Conservation (phyloP, 176 grass and related monocot species). For the Aegilops umbellulata region DNA sequence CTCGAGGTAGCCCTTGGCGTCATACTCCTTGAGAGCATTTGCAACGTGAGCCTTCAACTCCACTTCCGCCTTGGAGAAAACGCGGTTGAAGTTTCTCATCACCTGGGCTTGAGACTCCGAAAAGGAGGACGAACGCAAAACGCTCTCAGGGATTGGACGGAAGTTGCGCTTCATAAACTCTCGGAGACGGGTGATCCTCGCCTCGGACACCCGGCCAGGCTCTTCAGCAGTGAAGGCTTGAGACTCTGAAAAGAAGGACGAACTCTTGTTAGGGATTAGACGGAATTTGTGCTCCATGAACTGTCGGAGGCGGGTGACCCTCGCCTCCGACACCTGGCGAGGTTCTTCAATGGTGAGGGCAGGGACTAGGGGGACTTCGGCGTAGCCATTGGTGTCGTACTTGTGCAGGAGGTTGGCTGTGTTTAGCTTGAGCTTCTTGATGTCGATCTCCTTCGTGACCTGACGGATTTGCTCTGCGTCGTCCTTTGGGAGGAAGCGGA, state of each 20-base stretch:
- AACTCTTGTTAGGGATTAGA: not conserved
- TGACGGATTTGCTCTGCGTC: too few species aligned
- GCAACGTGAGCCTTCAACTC: not conserved
- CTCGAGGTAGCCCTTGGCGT: not conserved
- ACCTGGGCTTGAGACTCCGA: not conserved
- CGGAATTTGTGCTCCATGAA: not conserved
- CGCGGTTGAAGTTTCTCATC: not conserved
- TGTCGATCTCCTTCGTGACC: not conserved
- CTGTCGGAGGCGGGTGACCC: not conserved
- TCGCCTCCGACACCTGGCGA: not conserved
- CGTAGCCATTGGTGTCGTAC: not conserved
- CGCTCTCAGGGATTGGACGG: not conserved
- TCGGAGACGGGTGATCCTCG: not conserved
- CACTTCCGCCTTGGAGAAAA: not conserved
- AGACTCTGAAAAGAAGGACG: not conserved
- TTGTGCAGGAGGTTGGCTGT: not conserved
- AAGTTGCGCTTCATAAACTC: not conserved
- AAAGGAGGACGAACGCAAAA: not conserved
- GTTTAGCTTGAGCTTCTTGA: not conserved
- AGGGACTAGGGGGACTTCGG: not conserved
- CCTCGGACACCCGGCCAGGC: not conserved
- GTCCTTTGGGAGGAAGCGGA: too few species aligned
- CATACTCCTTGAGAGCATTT: not conserved
- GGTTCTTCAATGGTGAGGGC: not conserved
- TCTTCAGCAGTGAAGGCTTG: not conserved